These are phyloP conservation scores for Penicillium sclerotigenum DNA, from an alignment of 2,329 filamentous ascomycete species.

Conservation along the genomic window DNA sequence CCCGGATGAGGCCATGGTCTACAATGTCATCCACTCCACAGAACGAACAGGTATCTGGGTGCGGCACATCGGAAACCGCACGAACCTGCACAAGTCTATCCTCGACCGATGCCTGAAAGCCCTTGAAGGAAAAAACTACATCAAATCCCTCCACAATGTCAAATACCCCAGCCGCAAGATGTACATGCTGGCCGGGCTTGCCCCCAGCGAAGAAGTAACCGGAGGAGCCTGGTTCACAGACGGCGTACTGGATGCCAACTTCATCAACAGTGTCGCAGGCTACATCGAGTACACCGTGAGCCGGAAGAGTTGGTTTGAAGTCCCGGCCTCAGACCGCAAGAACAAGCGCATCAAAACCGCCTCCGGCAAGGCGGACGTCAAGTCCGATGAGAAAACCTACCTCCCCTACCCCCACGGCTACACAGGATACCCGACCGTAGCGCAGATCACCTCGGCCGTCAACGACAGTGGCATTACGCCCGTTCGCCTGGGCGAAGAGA, in stretches of 20 bases:
- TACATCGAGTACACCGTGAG: constrained; percentile 73
- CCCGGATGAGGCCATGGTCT: constrained; percentile 77
- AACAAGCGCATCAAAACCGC: constrained; percentile 43
- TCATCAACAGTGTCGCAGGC: constrained; percentile 73
- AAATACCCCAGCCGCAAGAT: constrained; percentile 89
- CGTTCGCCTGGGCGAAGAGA: constrained; percentile 65
- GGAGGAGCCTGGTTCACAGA: constrained; percentile 95
- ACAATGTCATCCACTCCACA: constrained; percentile 81
- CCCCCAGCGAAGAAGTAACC: constrained; percentile 83
- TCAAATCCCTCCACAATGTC: constrained; percentile 87
- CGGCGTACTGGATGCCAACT: constrained; percentile 80
- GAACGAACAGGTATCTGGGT: constrained; percentile 88
- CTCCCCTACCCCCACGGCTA: constrained; percentile 63
- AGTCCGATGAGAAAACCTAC: constrained; percentile 35
- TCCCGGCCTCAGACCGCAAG: constrained; percentile 36
- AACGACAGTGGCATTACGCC: constrained; percentile 67
- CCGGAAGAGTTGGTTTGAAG: constrained; percentile 66
- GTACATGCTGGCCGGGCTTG: constrained; percentile 85
- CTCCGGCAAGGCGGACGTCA: constrained; percentile 32
- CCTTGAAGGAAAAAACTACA: constrained; percentile 75
- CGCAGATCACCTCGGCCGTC: constrained; percentile 72
- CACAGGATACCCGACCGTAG: constrained; percentile 73
- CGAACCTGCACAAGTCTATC: constrained; percentile 78
- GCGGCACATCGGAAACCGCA: constrained; percentile 73
- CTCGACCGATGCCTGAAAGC: constrained; percentile 79